Percentiles rank a stretch among this genome's conserved stretches.
Evolutionary conservation across 2,329 filamentous ascomycete genomes (phyloP).

Genomic region (Beauveria medogensis): DNA sequence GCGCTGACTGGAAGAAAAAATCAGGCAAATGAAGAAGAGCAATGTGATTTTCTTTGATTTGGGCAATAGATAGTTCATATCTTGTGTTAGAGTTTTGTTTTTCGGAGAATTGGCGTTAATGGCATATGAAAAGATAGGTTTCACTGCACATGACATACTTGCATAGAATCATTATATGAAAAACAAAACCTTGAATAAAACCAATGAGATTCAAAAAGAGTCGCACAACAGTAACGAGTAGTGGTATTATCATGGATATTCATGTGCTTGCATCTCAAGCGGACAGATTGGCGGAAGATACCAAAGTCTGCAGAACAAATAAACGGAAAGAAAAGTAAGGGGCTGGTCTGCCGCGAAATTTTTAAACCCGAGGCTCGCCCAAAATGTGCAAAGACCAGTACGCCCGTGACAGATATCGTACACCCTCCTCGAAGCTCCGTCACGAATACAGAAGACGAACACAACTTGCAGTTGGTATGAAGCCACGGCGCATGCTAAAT

Average conservation of each 20-base stretch:
- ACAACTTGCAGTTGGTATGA: neutral
- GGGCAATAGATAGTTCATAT: neutral
- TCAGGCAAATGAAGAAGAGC: neutral
- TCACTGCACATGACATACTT: neutral
- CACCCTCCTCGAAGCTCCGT: neutral
- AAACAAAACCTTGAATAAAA: neutral
- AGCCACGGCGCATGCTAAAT: neutral
- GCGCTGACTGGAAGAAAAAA: slow-evolving; percentile 37
- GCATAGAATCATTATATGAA: slow-evolving; percentile 1
- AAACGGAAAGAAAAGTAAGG: slow-evolving; percentile 13
- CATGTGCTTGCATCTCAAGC: slow-evolving; percentile 20
- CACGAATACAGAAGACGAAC: neutral
- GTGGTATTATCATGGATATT: slow-evolving; percentile 24
- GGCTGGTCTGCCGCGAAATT: slow-evolving; percentile 12
- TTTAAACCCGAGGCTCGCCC: neutral
- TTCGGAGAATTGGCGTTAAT: slow-evolving; percentile 1
- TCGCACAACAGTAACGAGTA: neutral
- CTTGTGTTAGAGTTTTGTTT: neutral
- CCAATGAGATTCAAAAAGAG: neutral
- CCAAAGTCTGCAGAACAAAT: neutral
- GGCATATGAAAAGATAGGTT: slow-evolving; percentile 2
- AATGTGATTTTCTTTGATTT: neutral
- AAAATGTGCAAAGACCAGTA: slow-evolving; percentile 6
- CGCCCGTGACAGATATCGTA: neutral
- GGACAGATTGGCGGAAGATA: neutral